Percentiles rank a stretch among this genome's conserved stretches.
phyloP scores from a whole-genome alignment of 345 rosid genomes.

The Arabis alpina region DNA sequence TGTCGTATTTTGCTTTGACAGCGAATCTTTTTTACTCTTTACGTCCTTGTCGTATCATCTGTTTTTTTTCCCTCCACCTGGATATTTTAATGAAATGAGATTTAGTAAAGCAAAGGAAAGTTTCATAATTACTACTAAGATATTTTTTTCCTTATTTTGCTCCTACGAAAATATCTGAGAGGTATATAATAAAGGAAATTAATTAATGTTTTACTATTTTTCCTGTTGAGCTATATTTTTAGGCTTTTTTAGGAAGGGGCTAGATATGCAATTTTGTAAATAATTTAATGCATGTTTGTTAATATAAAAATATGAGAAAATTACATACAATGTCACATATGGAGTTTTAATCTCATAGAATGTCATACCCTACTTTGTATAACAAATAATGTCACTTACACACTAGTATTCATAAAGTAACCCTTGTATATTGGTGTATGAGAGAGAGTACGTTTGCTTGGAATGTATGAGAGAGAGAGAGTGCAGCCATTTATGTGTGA shows the following conservation, averaged over 20 bases:
- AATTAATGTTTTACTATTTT: background rate
- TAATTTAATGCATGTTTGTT: background rate
- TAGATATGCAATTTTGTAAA: background rate
- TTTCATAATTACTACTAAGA: constrained; percentile 1
- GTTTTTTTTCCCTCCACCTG: background rate
- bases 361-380: no score
- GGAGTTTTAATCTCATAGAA: no score
- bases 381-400: no score
- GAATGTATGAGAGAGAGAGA: no score
- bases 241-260: background rate
- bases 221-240: background rate
- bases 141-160: constrained; percentile 3
- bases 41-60: constrained; percentile 19
- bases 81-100: background rate
- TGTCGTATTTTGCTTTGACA: constrained; percentile 39
- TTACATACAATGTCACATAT: no score
- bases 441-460: no score
- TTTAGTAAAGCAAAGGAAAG: background rate
- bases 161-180: background rate
- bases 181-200: background rate
- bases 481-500: no score
- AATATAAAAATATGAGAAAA: no score
- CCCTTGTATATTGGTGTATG: no score
- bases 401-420: no score
- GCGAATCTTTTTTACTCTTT: constrained; percentile 29